A percentile compares a stretch with the other conserved stretches of the same genome.
phyloP scores from a whole-genome alignment of 2,329 filamentous ascomycete species.

The Immersiporthe knoxdaviesiana region DNA sequence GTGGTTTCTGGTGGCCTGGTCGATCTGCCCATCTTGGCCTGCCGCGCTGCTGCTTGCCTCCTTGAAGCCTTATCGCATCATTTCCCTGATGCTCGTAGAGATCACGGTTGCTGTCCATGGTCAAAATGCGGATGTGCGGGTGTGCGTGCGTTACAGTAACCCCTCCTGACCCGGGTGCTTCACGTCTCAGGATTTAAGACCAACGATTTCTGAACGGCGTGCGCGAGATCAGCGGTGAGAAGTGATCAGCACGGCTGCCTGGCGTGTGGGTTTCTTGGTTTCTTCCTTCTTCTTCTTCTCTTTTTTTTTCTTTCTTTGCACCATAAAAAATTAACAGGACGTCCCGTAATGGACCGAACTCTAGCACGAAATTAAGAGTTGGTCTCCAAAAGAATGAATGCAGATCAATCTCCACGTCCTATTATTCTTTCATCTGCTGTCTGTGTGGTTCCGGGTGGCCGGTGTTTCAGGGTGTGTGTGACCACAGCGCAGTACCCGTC shows the following conservation, averaged over 20 bases:
- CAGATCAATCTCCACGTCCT: neutral
- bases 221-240: neutral
- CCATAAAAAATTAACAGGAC: neutral
- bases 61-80: neutral
- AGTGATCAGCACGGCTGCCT: neutral
- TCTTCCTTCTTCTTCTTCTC: too few species aligned
- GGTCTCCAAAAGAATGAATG: too few species aligned
- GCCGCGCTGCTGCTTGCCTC: slow-evolving; percentile 2
- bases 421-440: neutral
- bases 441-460: neutral
- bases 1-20: neutral
- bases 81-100: neutral
- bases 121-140: neutral
- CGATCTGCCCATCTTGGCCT: slow-evolving; percentile 12
- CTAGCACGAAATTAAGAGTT: neutral
- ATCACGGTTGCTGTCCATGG: neutral
- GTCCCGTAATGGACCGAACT: neutral
- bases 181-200: neutral
- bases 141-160: neutral
- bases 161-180: neutral
- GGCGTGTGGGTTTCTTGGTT: neutral
- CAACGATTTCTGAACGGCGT: neutral
- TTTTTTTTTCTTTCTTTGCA: neutral
- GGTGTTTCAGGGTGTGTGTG: slow-evolving; percentile 2
- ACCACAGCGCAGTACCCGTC: neutral